Evolutionary conservation across 2,329 filamentous ascomycete genomes (phyloP), one percentile per base, ranked within the genome.

Genomic region (Escovopsis sp.): DNA sequence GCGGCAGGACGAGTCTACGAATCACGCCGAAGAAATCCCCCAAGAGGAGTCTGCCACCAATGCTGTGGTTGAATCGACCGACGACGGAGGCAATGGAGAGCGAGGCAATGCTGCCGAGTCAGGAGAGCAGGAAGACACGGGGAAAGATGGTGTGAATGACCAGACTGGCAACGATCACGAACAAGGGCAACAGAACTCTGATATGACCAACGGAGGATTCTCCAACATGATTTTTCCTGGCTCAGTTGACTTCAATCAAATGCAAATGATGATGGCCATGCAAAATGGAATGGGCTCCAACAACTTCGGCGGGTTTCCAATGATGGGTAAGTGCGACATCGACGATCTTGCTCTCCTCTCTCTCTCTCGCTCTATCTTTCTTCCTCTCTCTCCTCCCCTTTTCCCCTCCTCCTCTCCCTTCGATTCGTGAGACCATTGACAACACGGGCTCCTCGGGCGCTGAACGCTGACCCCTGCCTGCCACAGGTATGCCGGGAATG

Each of bases 201-300:
- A 65, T 33, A 51, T 58, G 26, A 63, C 60, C 55, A 68, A 66
- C 49, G 66, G 68, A 46, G 54, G 52, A 48, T 78, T 79, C 50
- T 58, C 70, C 26, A 70, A 68, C 49, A 76, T 80, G 70, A 72
- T 70, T 55, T 82, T 73, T 26, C 52, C 68, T 56, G 75, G 73
- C 54, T 70, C 71, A 48, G 73, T 72, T 45, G 78, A 82, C 53
- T 79, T 84, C 61, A 82, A 77, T 56, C 77, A 82, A 69, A 85
- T 88, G 77, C 81, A 85, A 60, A 76, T 77, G 77, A 75, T 85
- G 80, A 81, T 83, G 77, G 68, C 77, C 62, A 74, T 86, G 82
- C 72, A 82, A 62, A 73, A 82, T 54, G 74, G 75, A 51, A 79
- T 80, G 72, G 67, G 66, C 37, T 59, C 67, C 28, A 68, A 64